A percentile compares a stretch with the other conserved stretches of the same genome.
phyloP scores from a whole-genome alignment of 1,139 yeast species.

The Magnusiomyces ingens region DNA sequence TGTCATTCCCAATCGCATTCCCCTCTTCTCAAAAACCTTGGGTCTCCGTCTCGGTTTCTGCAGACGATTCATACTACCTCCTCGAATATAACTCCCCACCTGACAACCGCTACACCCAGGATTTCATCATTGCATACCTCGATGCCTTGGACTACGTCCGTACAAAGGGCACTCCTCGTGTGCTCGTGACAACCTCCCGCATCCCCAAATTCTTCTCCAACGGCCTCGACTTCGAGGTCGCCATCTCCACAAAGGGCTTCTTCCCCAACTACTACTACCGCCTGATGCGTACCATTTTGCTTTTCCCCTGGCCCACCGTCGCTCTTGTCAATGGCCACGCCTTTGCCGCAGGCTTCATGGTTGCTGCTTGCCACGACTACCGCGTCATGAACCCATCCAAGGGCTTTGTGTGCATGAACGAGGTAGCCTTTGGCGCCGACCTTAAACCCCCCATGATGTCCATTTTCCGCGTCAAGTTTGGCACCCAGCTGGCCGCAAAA shows the following conservation, averaged over 20 bases:
- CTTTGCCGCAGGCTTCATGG: conserved; percentile 37
- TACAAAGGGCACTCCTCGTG: conserved; percentile 24
- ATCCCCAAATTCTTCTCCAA: conserved; percentile 35
- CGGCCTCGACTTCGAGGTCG: conserved; percentile 36
- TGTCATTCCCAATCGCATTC: conserved; percentile 20
- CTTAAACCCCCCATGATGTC: conserved; percentile 32
- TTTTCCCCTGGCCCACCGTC: conserved; percentile 37
- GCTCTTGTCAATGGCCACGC: conserved; percentile 37
- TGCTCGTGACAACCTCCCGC: conserved; percentile 34
- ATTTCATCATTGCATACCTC: conserved; percentile 28
- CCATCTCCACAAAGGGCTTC: conserved; percentile 30
- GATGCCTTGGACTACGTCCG: conserved; percentile 31
- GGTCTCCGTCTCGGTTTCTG: conserved; percentile 20
- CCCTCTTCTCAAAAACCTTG: conserved; percentile 19
- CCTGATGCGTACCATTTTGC: conserved; percentile 29
- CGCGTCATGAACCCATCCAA: conserved; percentile 34
- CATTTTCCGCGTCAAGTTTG: conserved; percentile 30
- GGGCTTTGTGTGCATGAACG: conserved; percentile 37
- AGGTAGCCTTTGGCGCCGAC: conserved; percentile 35
- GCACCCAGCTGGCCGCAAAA: conserved; percentile 26
- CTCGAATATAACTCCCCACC: conserved; percentile 31
- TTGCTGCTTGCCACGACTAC: conserved; percentile 36
- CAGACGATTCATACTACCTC: conserved; percentile 26
- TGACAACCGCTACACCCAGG: conserved; percentile 33
- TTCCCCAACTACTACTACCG: conserved; percentile 30